Conservation (phyloP, 805 yeast genomes). For the Candida nemodendra region DNA sequence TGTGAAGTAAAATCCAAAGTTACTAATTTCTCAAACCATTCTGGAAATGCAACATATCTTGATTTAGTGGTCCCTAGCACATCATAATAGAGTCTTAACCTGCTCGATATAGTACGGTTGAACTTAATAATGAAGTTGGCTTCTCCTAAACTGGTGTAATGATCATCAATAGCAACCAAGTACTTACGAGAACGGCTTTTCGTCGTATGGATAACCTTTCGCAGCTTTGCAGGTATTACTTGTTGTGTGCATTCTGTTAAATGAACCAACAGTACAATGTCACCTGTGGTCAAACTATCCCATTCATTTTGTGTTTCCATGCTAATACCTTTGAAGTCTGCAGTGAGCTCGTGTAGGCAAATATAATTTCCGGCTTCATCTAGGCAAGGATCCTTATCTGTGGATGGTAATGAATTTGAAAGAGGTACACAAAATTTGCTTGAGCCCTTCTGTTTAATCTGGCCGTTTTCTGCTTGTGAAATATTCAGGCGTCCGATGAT, state of each 20-base stretch:
- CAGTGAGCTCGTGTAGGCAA: too few species aligned
- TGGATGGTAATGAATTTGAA: too few species aligned
- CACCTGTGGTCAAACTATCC: conserved; percentile 6
- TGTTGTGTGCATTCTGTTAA: neutral
- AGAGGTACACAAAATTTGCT: conserved; percentile 17
- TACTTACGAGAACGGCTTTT: conserved; percentile 4
- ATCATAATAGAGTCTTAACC: neutral
- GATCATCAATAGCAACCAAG: conserved; percentile 1
- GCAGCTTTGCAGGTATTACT: conserved; percentile 4
- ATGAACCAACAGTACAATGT: conserved; percentile 1
- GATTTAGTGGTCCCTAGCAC: neutral
- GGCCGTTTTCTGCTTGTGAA: neutral
- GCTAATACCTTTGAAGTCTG: conserved; percentile 12
- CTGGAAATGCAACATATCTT: conserved; percentile 24
- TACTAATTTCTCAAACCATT: conserved; percentile 33
- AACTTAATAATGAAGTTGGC: conserved; percentile 4
- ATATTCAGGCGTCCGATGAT: conserved; percentile 3
- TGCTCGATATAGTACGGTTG: neutral
- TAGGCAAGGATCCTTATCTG: too few species aligned
- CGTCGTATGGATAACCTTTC: neutral
- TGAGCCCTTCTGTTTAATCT: conserved; percentile 2
- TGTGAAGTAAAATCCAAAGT: conserved; percentile 5
- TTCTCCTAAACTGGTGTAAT: neutral
- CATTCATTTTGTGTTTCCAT: conserved; percentile 8
- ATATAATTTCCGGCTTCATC: too few species aligned